These are phyloP conservation scores for Rutstroemia sp. DNA, from an alignment of 2,329 filamentous ascomycete genomes.

Conservation along the genomic window DNA sequence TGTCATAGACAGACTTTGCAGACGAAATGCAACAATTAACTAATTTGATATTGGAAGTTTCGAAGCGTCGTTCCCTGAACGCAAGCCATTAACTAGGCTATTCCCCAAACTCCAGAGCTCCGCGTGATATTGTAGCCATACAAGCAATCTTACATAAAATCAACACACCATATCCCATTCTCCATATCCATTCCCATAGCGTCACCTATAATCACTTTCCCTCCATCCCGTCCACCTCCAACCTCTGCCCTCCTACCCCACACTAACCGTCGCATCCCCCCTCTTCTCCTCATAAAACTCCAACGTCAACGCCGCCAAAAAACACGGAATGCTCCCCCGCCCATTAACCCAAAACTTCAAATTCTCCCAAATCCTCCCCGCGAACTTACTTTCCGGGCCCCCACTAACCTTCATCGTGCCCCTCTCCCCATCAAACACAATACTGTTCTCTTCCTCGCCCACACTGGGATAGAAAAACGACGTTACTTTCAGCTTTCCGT, in stretches of 20 bases:
- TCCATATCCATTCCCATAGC: not conserved
- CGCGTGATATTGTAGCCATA: too few relatives aligned
- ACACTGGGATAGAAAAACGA: slow-evolving; percentile 70
- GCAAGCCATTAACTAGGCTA: too few relatives aligned
- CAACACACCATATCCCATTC: not conserved
- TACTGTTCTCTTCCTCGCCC: slow-evolving; percentile 58
- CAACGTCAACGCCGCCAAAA: slow-evolving; percentile 81
- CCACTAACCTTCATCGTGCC: slow-evolving; percentile 98
- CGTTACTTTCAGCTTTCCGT: slow-evolving; percentile 89
- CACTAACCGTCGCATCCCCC: slow-evolving; percentile 23
- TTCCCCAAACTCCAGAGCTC: too few relatives aligned
- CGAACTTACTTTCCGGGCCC: slow-evolving; percentile 80
- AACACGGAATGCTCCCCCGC: slow-evolving; percentile 87
- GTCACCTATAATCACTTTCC: not conserved
- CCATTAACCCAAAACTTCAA: slow-evolving; percentile 96
- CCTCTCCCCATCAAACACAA: slow-evolving; percentile 84
- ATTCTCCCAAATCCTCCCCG: slow-evolving; percentile 72
- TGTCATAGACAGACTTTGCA: too few relatives aligned
- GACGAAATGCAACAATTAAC: too few relatives aligned
- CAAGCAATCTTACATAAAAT: not conserved
- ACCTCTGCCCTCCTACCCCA: not conserved
- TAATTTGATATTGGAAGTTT: too few relatives aligned
- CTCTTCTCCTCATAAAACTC: slow-evolving; percentile 75
- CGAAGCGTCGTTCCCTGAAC: too few relatives aligned
- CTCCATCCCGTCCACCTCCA: not conserved